These are phyloP conservation scores for Rhizoclosmatium sp. DNA, from an alignment of 192 early-diverging fungal genomes.

Conservation along the genomic window DNA sequence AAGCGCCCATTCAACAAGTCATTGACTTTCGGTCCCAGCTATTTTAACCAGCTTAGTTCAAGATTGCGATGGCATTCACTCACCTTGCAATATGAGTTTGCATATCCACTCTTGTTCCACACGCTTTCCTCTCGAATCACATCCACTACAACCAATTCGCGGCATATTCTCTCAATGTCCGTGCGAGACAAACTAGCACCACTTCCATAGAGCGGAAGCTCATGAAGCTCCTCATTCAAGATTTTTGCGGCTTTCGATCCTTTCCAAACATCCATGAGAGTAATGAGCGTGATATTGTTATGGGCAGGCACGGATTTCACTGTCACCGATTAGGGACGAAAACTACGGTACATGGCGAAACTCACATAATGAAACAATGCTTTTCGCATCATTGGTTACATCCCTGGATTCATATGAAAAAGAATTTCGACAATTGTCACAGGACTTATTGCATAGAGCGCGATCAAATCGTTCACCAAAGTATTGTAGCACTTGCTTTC, in stretches of 20 bases:
- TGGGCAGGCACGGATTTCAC: conserved; percentile 35
- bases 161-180: conserved; percentile 78
- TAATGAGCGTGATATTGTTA: conserved; percentile 70
- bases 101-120: conserved; percentile 68
- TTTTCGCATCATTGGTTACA: conserved; percentile 60
- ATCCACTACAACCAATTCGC: conserved; percentile 68
- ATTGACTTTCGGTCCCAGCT: conserved; percentile 10
- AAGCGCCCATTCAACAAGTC: conserved; percentile 23
- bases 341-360: conserved; percentile 1
- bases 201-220: conserved; percentile 62
- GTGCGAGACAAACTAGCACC: conserved; percentile 53
- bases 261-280: conserved; percentile 77
- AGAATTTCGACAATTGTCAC: conserved; percentile 84
- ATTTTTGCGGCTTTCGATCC: conserved; percentile 71
- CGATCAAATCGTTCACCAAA: conserved; percentile 86
- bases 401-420: conserved; percentile 51
- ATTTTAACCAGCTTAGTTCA: not conserved
- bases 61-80: not conserved
- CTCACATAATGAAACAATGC: conserved; percentile 62
- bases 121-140: conserved; percentile 71
- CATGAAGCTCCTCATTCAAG: conserved; percentile 57
- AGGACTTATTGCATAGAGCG: conserved; percentile 73
- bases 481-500: conserved; percentile 86
- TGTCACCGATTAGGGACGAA: conserved; percentile 7
- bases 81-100: conserved; percentile 64